Evolutionary conservation across 2,329 filamentous ascomycete genomes (phyloP).

Genomic region (Mariannaea sp.): DNA sequence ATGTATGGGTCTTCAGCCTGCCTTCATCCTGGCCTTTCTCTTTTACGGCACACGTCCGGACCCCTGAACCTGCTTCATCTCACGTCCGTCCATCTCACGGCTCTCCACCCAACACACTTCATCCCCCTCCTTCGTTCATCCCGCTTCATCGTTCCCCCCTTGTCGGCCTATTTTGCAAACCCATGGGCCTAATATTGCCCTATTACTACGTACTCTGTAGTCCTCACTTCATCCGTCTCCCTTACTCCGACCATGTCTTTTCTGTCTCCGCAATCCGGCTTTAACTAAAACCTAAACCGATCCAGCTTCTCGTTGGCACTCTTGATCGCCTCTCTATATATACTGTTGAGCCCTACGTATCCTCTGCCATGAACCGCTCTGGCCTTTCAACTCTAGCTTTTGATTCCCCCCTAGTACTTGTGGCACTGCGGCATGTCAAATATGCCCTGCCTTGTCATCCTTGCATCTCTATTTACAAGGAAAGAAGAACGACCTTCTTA

Average conservation of each 20-base stretch:
- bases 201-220: constrained; percentile 19
- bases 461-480: not conserved
- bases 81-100: constrained; percentile 24
- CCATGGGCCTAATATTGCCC: constrained; percentile 12
- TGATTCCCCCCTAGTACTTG: constrained; percentile 5
- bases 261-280: constrained; percentile 16
- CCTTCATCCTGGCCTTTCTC: not conserved
- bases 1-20: constrained; percentile 3
- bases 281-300: constrained; percentile 10
- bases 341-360: constrained; percentile 10
- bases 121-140: constrained; percentile 1
- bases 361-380: constrained; percentile 7
- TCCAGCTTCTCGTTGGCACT: constrained; percentile 6
- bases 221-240: constrained; percentile 19
- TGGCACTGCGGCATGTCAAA: not conserved
- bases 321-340: constrained; percentile 14
- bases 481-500: constrained; percentile 7
- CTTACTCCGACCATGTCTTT: constrained; percentile 11
- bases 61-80: constrained; percentile 22
- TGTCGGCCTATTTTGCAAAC: constrained; percentile 9
- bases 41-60: constrained; percentile 2
- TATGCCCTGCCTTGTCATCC: constrained; percentile 4
- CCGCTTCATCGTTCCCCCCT: constrained; percentile 1
- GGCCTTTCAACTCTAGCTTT: constrained; percentile 5
- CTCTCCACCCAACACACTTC: constrained; percentile 9